phyloP scores from a whole-genome alignment of 2,329 filamentous ascomycete genomes.

The Aquanectria penicillioides region DNA sequence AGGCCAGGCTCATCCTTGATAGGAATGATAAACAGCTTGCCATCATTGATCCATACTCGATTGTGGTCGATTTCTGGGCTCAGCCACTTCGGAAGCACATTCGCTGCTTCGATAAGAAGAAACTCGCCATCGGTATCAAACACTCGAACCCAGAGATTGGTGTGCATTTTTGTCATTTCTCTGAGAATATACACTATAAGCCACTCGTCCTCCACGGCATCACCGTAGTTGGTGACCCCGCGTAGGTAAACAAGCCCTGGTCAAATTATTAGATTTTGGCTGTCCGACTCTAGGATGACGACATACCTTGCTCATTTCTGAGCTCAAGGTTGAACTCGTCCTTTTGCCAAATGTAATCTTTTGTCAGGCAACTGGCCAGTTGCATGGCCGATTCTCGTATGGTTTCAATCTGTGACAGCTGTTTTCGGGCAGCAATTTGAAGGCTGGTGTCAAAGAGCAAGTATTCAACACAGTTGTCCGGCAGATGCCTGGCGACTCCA shows the following conservation, averaged over 20 bases:
- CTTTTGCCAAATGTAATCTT: slow-evolving; percentile 94
- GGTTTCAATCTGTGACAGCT: slow-evolving; percentile 73
- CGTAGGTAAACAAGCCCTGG: slow-evolving; percentile 70
- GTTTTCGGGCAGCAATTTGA: slow-evolving; percentile 62
- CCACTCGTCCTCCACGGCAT: slow-evolving; percentile 98
- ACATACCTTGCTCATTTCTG: slow-evolving; percentile 67
- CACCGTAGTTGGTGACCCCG: slow-evolving; percentile 87
- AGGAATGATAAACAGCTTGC: slow-evolving; percentile 79
- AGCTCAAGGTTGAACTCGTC: slow-evolving; percentile 79
- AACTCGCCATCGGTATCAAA: slow-evolving; percentile 95
- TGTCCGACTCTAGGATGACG: neutral
- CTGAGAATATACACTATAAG: slow-evolving; percentile 89
- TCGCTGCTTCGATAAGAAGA: slow-evolving; percentile 91
- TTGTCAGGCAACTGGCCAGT: slow-evolving; percentile 72
- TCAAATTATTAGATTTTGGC: slow-evolving; percentile 7
- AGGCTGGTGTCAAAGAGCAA: slow-evolving; percentile 76
- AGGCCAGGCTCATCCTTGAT: slow-evolving; percentile 47
- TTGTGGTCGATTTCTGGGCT: slow-evolving; percentile 90
- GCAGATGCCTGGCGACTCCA: slow-evolving; percentile 53
- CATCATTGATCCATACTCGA: slow-evolving; percentile 87
- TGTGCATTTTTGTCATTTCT: slow-evolving; percentile 78
- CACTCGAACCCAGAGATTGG: slow-evolving; percentile 82
- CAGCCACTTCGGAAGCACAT: slow-evolving; percentile 86
- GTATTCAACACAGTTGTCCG: slow-evolving; percentile 90
- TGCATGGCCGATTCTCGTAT: slow-evolving; percentile 75